Base-by-base conservation (phyloP, 768 basidiomycete species). In the Pleurotus djamor region DNA sequence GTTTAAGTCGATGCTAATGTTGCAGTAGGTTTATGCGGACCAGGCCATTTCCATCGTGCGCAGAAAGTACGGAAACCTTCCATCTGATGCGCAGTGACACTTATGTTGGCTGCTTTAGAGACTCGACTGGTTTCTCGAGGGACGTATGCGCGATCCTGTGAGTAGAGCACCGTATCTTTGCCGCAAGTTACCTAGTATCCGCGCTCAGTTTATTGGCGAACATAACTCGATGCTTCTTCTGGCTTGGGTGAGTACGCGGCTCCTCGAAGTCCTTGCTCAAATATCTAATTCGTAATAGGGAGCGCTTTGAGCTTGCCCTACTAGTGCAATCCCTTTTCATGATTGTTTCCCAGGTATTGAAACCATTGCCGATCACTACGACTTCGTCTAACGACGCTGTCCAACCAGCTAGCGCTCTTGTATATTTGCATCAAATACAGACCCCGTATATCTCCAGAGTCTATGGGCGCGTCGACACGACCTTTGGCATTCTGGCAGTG, bases 151-250 rank as follows among this genome's bases (percentile, higher is more conserved):
- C 89, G 6, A 93, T 94, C 60, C 73, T 94, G 86, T 91, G 61
- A 71, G 75, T 72, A 59, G 62, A 35, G 41, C 37, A 41, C 47
- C 21, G 16, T 58, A 59, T 55, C 45, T 44, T 37, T 21, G 28
- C 35, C 50, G 57, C 65, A 32, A 61, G 41, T 45, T 6, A 45
- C 45, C 28, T 28, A 28, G 55, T 45, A 28, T 62, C 35, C 21
- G n/a, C 37, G 21, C 21, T 28, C 41, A 92, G 91, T 64, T 77
- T 93, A 35, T 78, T 91, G 60, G 91, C 92, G 52, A 94, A 94
- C 71, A 92, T 94, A 56, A 88, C 89, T 28, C 81, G 92, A 67
- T 94, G 92, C 71, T 94, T 93, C 78, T 94, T 94, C 74, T 94
- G 92, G 92, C 74, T 94, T 37, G 92, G 92, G 57, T 58, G 81